These are phyloP conservation scores for Verticillium albo-atrum DNA, from an alignment of 2,329 filamentous ascomycete species.

Conservation along the genomic window DNA sequence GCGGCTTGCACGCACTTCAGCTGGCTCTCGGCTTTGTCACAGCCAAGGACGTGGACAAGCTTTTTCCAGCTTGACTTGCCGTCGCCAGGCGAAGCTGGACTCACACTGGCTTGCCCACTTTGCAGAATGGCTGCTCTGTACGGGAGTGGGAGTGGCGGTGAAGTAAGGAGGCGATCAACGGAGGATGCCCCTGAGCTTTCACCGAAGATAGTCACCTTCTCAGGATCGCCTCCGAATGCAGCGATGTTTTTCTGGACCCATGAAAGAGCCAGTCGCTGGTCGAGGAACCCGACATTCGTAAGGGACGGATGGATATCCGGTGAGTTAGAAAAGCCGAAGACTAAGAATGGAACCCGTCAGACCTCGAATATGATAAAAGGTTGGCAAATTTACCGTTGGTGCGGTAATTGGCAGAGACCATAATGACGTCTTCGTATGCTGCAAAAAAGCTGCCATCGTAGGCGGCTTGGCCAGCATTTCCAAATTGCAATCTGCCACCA, in stretches of 20 bases:
- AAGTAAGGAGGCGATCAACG: slow-evolving; percentile 45
- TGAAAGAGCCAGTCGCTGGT: slow-evolving; percentile 52
- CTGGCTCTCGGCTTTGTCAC: slow-evolving; percentile 1
- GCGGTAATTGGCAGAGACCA: slow-evolving; percentile 7
- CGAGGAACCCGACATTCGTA: slow-evolving; percentile 48
- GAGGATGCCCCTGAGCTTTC: slow-evolving; percentile 47
- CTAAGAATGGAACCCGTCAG: neutral
- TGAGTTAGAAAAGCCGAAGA: slow-evolving; percentile 6
- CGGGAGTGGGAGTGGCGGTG: slow-evolving; percentile 39
- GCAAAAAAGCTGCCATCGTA: slow-evolving; percentile 6
- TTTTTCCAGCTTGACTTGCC: slow-evolving; percentile 5
- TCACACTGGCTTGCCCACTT: slow-evolving; percentile 1
- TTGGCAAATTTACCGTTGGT: neutral
- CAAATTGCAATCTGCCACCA: slow-evolving; percentile 7
- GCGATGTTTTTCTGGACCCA: slow-evolving; percentile 60
- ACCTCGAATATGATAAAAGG: neutral
- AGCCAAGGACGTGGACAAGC: slow-evolving; percentile 5
- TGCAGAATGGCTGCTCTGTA: slow-evolving; percentile 40
- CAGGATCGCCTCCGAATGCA: slow-evolving; percentile 58
- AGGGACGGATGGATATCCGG: neutral
- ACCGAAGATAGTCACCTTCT: slow-evolving; percentile 58
- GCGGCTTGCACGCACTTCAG: slow-evolving; percentile 1
- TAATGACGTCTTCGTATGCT: slow-evolving; percentile 1
- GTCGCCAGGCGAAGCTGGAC: slow-evolving; percentile 1
- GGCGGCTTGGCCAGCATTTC: slow-evolving; percentile 2